phyloP scores from a whole-genome alignment of 75 land plant genomes.

The Azolla pinnata region DNA sequence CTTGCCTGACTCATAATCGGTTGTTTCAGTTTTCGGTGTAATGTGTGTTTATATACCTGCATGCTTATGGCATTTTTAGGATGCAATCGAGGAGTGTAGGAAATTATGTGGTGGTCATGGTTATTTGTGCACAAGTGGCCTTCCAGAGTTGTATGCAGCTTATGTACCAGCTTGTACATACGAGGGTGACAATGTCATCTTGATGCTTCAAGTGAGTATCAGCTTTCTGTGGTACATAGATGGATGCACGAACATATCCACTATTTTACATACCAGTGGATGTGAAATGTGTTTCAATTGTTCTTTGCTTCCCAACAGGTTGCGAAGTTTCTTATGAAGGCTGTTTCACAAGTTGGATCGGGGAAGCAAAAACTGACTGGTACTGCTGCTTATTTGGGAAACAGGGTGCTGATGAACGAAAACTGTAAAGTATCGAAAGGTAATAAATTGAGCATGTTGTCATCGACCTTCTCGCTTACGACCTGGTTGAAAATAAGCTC shows the following conservation, averaged over 20 bases:
- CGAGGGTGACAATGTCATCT: conserved; percentile 43
- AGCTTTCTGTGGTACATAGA: too few species aligned
- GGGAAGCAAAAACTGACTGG: conserved; percentile 34
- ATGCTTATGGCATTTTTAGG: too few species aligned
- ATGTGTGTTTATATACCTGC: too few species aligned
- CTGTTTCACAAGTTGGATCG: conserved; percentile 59
- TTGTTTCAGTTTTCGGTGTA: too few species aligned
- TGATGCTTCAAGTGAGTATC: conserved; percentile 32
- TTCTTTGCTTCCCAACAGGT: conserved; percentile 39
- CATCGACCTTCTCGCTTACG: too few species aligned
- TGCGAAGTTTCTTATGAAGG: conserved; percentile 91
- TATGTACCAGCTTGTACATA: conserved; percentile 49
- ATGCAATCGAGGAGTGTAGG: conserved; percentile 44
- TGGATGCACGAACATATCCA: too few species aligned
- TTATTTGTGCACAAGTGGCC: conserved; percentile 43
- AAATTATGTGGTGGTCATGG: conserved; percentile 51
- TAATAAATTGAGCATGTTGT: too few species aligned
- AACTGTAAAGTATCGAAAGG: conserved; percentile 33
- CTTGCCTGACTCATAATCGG: background rate
- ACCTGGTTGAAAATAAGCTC: too few species aligned
- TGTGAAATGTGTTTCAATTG: background rate
- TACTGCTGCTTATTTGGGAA: conserved; percentile 40
- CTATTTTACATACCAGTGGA: background rate
- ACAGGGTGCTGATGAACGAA: conserved; percentile 10
- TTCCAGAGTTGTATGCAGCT: conserved; percentile 44